A percentile compares a stretch with the other conserved stretches of the same genome.
phyloP scores from a whole-genome alignment of 116 monocot species.

The Papilionanthe hybrid region DNA sequence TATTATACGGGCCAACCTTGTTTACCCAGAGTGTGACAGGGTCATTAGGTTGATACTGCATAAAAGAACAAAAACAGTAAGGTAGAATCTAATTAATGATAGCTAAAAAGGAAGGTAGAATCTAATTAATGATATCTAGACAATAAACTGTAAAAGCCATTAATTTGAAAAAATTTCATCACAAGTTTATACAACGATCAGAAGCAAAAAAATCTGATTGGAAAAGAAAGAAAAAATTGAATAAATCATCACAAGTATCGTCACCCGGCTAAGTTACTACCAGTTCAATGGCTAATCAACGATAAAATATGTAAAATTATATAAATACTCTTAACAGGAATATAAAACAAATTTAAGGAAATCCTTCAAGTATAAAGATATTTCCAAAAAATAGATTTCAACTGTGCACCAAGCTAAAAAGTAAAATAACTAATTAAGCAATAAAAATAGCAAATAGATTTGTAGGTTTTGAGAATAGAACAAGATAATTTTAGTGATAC shows the following conservation, averaged over 20 bases:
- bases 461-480: no score
- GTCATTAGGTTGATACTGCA: conserved; percentile 72
- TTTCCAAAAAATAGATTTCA: not conserved
- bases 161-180: not conserved
- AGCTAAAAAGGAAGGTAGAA: not conserved
- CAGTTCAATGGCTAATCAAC: not conserved
- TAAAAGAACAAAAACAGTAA: not conserved
- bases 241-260: no score
- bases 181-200: not conserved
- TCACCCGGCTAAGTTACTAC: no score
- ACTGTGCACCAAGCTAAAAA: not conserved
- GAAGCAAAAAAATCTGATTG: no score
- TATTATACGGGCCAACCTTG: conserved; percentile 92
- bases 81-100: not conserved
- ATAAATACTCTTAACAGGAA: not conserved
- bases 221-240: no score
- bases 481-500: no score
- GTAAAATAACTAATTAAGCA: not conserved
- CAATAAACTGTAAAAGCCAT: not conserved
- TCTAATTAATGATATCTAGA: not conserved
- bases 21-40: conserved; percentile 81
- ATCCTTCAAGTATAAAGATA: not conserved
- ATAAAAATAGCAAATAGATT: not conserved
- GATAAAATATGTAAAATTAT: not conserved
- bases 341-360: not conserved